Conservation (phyloP, 768 basidiomycete genomes). For the Russula griseocarnosa region DNA sequence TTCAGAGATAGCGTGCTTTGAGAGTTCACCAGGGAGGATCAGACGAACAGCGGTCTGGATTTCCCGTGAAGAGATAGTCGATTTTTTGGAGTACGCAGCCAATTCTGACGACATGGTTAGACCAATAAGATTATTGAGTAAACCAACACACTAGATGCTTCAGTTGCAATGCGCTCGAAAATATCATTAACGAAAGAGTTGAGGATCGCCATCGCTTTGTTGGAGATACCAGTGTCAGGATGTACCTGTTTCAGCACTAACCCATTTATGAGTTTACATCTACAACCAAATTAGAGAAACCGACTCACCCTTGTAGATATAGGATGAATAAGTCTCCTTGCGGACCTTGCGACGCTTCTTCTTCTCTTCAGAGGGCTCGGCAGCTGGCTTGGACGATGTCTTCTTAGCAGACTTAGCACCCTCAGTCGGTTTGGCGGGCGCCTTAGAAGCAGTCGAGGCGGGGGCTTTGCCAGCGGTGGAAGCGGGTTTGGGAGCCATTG, state of each 20-base stretch:
- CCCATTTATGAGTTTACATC: not conserved
- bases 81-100: conserved; percentile 96
- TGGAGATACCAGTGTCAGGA: conserved; percentile 98
- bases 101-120: conserved; percentile 56
- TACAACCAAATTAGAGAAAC: not conserved
- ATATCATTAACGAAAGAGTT: conserved; percentile 97
- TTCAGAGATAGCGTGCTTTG: conserved; percentile 92
- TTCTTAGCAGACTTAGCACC: conserved; percentile 78
- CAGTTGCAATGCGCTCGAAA: conserved; percentile 88
- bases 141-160: conserved; percentile 71
- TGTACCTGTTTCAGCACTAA: conserved; percentile 94
- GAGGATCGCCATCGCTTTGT: conserved; percentile 96
- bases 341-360: conserved; percentile 82
- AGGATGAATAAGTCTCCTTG: conserved; percentile 92
- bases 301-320: conserved; percentile 81
- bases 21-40: conserved; percentile 93
- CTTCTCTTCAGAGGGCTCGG: conserved; percentile 65
- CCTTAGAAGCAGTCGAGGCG: conserved; percentile 65
- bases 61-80: conserved; percentile 97
- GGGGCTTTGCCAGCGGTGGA: conserved; percentile 84
- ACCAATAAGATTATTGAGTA: not conserved
- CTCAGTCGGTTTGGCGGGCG: conserved; percentile 60
- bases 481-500: conserved; percentile 70
- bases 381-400: conserved; percentile 53
- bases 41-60: conserved; percentile 96